phyloP scores from a whole-genome alignment of 106 monocot genomes.

The Apostasia shenzhenica region DNA sequence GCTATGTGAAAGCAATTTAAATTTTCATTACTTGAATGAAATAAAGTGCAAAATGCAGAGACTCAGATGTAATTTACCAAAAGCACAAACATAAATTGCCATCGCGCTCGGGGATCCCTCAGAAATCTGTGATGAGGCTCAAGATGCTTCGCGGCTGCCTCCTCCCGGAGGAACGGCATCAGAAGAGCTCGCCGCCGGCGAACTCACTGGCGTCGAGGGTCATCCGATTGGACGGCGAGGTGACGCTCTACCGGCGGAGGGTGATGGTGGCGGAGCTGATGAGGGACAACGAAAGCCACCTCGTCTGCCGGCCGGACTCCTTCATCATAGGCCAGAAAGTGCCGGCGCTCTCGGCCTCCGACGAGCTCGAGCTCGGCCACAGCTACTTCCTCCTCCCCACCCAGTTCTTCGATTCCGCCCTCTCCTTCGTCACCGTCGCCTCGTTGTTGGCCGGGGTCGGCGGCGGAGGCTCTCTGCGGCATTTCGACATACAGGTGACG shows the following conservation, averaged over 20 bases:
- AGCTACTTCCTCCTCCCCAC: constrained; percentile 73
- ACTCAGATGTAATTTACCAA: too few species aligned
- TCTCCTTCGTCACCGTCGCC: constrained; percentile 67
- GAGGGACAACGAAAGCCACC: constrained; percentile 43
- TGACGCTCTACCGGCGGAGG: constrained; percentile 34
- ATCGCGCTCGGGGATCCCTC: too few species aligned
- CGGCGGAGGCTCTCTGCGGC: constrained; percentile 9
- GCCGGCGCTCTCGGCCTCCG: constrained; percentile 37
- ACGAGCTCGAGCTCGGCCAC: constrained; percentile 54
- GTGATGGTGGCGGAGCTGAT: constrained; percentile 50
- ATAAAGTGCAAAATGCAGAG: too few species aligned
- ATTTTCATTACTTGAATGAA: too few species aligned
- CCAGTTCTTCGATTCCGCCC: constrained; percentile 73
- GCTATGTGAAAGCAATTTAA: too few species aligned
- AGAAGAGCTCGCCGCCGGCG: not conserved
- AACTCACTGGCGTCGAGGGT: constrained; percentile 13
- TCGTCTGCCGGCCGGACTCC: constrained; percentile 68
- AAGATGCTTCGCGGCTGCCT: constrained; percentile 1
- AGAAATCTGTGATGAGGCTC: not conserved
- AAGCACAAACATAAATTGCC: too few species aligned
- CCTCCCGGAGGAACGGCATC: not conserved
- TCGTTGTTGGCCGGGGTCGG: constrained; percentile 18
- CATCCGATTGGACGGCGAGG: constrained; percentile 46
- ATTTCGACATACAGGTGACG: constrained; percentile 53
- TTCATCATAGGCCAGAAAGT: constrained; percentile 67